Conservation (phyloP, 208 protist species). For the Strigomonas culicis region DNA sequence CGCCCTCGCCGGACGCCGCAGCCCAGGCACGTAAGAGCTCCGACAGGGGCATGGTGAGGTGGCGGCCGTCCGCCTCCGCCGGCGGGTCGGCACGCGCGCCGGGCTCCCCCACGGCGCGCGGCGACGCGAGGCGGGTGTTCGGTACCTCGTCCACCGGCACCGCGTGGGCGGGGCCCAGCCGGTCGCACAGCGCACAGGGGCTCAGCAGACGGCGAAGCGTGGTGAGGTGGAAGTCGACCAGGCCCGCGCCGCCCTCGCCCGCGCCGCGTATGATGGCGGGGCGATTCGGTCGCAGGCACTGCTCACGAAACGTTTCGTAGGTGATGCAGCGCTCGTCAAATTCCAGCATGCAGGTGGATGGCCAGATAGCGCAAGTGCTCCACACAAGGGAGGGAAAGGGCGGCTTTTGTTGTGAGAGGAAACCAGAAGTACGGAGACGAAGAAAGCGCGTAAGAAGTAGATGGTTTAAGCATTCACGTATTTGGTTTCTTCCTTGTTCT, state of each 20-base stretch:
- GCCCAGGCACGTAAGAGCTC: slow-evolving; percentile 21
- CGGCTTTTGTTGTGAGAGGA: too few relatives aligned
- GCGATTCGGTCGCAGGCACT: slow-evolving; percentile 59
- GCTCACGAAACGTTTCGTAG: slow-evolving; percentile 50
- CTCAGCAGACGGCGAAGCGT: slow-evolving; percentile 19
- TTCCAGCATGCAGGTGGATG: slow-evolving; percentile 42
- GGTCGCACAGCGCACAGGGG: slow-evolving; percentile 21
- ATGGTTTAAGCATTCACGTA: too few relatives aligned
- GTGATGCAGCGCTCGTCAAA: slow-evolving; percentile 52
- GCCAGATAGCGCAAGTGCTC: too few relatives aligned
- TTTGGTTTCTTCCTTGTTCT: not conserved
- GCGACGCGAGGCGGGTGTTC: too few relatives aligned
- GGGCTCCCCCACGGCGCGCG: too few relatives aligned
- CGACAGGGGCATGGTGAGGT: slow-evolving; percentile 6
- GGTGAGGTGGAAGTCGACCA: slow-evolving; percentile 20
- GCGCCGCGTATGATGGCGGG: slow-evolving; percentile 69
- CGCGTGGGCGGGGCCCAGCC: slow-evolving; percentile 25
- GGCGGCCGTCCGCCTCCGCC: not conserved
- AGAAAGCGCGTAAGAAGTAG: slow-evolving; percentile 6
- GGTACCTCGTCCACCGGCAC: slow-evolving; percentile 41
- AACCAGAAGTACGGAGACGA: not conserved
- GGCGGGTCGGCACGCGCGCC: too few relatives aligned
- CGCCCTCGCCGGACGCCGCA: too few relatives aligned
- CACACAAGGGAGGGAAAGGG: slow-evolving; percentile 12
- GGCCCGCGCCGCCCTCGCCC: not conserved